phyloP scores from a whole-genome alignment of 495 filamentous ascomycete species.

The Neurospora sp. region DNA sequence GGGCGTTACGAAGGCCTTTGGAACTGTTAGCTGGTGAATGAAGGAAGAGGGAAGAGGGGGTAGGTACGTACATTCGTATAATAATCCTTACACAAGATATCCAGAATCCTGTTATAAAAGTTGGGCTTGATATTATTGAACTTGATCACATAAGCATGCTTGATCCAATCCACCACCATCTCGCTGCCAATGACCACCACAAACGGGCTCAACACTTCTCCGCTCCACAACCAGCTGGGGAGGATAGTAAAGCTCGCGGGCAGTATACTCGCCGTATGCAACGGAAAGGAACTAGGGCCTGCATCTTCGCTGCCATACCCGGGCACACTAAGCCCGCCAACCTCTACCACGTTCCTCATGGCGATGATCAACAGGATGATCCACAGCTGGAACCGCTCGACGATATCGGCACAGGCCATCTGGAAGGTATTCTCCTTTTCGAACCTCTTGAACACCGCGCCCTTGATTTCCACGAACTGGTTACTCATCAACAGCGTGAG shows the following conservation, averaged over 20 bases:
- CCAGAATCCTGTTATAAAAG: slow-evolving; percentile 80
- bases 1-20: slow-evolving; percentile 72
- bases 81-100: slow-evolving; percentile 93
- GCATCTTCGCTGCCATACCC: slow-evolving; percentile 36
- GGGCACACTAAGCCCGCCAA: slow-evolving; percentile 55
- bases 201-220: slow-evolving; percentile 84
- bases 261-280: slow-evolving; percentile 53
- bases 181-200: slow-evolving; percentile 88
- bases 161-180: slow-evolving; percentile 95
- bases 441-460: slow-evolving; percentile 93
- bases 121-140: slow-evolving; percentile 93
- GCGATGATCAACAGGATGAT: slow-evolving; percentile 94
- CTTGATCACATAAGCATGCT: slow-evolving; percentile 95
- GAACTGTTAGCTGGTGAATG: neutral
- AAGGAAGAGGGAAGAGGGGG: neutral
- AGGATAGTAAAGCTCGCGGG: slow-evolving; percentile 83
- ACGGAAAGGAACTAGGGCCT: slow-evolving; percentile 32
- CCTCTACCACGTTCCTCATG: slow-evolving; percentile 88
- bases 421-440: slow-evolving; percentile 98
- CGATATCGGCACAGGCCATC: slow-evolving; percentile 89
- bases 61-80: slow-evolving; percentile 64
- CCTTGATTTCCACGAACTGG: slow-evolving; percentile 98
- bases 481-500: slow-evolving; percentile 86
- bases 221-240: slow-evolving; percentile 63
- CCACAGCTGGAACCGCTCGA: slow-evolving; percentile 96